A percentile compares a stretch with the other conserved stretches of the same genome.
phyloP scores from a whole-genome alignment of 352 stramenopile genomes.

The Aphanomyces euteiches region DNA sequence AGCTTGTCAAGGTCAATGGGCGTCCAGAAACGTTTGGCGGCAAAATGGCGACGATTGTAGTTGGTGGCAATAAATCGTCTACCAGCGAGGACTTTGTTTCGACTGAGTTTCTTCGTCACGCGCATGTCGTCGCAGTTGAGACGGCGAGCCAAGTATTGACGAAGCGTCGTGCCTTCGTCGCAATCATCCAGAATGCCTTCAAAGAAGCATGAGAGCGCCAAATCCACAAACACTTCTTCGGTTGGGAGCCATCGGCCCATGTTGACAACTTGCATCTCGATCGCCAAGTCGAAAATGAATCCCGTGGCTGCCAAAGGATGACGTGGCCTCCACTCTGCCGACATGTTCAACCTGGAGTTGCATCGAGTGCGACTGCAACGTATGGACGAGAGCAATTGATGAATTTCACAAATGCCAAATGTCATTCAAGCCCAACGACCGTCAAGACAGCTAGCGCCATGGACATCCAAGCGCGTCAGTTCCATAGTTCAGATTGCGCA shows the following conservation, averaged over 20 bases:
- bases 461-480: too few species aligned
- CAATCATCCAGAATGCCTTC: conserved; percentile 15
- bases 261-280: background rate
- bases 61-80: background rate
- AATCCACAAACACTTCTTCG: conserved; percentile 12
- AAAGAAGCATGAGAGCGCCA: conserved; percentile 3
- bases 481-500: too few species aligned
- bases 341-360: too few species aligned
- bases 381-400: too few species aligned
- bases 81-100: conserved; percentile 7
- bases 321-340: too few species aligned
- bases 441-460: too few species aligned
- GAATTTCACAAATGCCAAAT: too few species aligned
- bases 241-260: conserved; percentile 3
- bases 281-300: too few species aligned
- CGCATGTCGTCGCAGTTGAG: conserved; percentile 16
- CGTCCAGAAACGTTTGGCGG: background rate
- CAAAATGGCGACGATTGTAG: conserved; percentile 18
- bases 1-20: conserved; percentile 6
- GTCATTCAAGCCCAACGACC: too few species aligned
- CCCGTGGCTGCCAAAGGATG: too few species aligned
- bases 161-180: conserved; percentile 11
- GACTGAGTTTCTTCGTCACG: conserved; percentile 15
- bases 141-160: conserved; percentile 13
- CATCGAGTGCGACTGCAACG: too few species aligned